These are phyloP conservation scores for Comarum palustre DNA, from an alignment of 306 rosid species.

Conservation along the genomic window DNA sequence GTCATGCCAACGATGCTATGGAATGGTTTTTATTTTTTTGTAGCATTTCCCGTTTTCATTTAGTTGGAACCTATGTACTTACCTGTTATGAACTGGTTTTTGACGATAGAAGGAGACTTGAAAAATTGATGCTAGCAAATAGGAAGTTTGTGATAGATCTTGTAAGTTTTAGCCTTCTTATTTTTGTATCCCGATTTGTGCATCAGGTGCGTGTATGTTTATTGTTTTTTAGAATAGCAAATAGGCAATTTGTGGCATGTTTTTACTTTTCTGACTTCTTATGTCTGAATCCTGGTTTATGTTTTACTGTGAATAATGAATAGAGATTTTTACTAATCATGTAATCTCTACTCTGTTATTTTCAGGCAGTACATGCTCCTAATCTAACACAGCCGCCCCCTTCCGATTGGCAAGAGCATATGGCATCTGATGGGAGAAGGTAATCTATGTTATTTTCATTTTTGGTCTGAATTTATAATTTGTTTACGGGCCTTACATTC, in stretches of 20 bases:
- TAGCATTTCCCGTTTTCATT: not conserved
- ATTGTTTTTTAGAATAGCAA: not conserved
- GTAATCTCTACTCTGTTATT: slow-evolving; percentile 25
- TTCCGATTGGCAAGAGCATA: slow-evolving; percentile 99
- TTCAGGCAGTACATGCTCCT: slow-evolving; percentile 51
- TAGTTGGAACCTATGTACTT: not conserved
- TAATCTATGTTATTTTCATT: slow-evolving; percentile 19
- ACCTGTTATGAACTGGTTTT: not conserved
- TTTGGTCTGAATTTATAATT: not conserved
- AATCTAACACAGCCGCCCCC: slow-evolving; percentile 44
- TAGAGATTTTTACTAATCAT: not conserved
- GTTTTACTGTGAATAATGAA: slow-evolving; percentile 6
- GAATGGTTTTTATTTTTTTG: not conserved
- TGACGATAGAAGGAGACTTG: not conserved
- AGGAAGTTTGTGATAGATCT: not conserved
- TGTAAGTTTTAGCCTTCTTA: not conserved
- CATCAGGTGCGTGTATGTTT: not conserved
- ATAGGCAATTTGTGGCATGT: not conserved
- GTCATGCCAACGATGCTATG: not conserved
- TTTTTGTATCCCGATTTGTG: not conserved
- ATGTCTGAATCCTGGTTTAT: not conserved
- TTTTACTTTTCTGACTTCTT: not conserved
- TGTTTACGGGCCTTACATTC: not conserved
- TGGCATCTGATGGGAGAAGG: slow-evolving; percentile 92
- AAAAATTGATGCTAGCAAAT: not conserved